These are phyloP conservation scores for Niveomyces coronatus DNA, from an alignment of 2,329 filamentous ascomycete genomes.

Conservation along the genomic window DNA sequence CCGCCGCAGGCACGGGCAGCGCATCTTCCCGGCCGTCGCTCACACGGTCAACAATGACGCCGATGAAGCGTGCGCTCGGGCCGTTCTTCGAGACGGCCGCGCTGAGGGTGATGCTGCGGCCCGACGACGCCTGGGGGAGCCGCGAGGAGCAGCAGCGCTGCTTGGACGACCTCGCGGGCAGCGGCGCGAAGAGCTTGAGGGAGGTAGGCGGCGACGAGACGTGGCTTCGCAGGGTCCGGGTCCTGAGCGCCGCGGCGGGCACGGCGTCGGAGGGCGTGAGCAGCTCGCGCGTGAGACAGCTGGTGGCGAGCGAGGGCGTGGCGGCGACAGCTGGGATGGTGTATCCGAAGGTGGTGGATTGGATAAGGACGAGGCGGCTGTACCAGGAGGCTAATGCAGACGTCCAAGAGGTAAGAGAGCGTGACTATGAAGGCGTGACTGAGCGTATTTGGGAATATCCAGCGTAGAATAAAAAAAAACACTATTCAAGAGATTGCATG, in stretches of 20 bases:
- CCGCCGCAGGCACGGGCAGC: too few species aligned
- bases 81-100: slow-evolving; percentile 54
- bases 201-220: slow-evolving; percentile 41
- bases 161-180: slow-evolving; percentile 35
- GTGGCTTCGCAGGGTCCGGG: slow-evolving; percentile 51
- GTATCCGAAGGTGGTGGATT: slow-evolving; percentile 42
- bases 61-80: slow-evolving; percentile 43
- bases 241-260: slow-evolving; percentile 44
- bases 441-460: too few species aligned
- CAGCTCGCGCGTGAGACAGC: slow-evolving; percentile 53
- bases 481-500: too few species aligned
- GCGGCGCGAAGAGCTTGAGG: slow-evolving; percentile 28
- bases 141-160: slow-evolving; percentile 36
- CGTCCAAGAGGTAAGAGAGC: slow-evolving; percentile 11
- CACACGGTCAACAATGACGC: too few species aligned
- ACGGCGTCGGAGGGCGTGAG: slow-evolving; percentile 35
- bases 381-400: slow-evolving; percentile 32
- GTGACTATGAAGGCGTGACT: slow-evolving; percentile 12
- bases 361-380: slow-evolving; percentile 45
- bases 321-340: slow-evolving; percentile 44
- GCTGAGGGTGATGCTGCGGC: slow-evolving; percentile 54
- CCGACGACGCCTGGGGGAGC: slow-evolving; percentile 49
- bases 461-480: too few species aligned
- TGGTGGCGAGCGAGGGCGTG: slow-evolving; percentile 34
- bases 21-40: too few species aligned